These are phyloP conservation scores for Testicularia cyperi DNA, from an alignment of 1,284 basidiomycete genomes.

Conservation along the genomic window DNA sequence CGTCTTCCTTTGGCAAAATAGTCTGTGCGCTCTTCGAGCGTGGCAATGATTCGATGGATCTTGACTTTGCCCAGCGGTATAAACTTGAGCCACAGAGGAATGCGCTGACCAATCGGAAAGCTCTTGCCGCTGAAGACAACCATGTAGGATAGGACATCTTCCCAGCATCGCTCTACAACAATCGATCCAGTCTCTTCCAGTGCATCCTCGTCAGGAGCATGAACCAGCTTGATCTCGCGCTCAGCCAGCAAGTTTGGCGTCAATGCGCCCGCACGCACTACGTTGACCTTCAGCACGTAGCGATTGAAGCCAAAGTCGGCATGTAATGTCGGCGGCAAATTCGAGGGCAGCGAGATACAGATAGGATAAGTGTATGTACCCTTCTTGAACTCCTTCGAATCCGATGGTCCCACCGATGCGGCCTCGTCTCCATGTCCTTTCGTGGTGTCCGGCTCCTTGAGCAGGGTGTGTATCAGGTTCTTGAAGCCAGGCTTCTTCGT, in stretches of 20 bases:
- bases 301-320: conserved; percentile 76
- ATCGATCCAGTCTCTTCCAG: conserved; percentile 76
- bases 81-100: conserved; percentile 79
- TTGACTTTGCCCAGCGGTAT: conserved; percentile 81
- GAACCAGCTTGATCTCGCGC: conserved; percentile 76
- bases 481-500: conserved; percentile 32
- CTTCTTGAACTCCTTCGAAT: conserved; percentile 87
- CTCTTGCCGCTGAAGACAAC: conserved; percentile 75
- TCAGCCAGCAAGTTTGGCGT: conserved; percentile 72
- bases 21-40: conserved; percentile 73
- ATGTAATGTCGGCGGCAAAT: conserved; percentile 76
- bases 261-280: conserved; percentile 80
- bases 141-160: conserved; percentile 78
- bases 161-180: conserved; percentile 88
- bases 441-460: conserved; percentile 32
- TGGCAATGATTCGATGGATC: conserved; percentile 74
- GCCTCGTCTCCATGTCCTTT: conserved; percentile 3
- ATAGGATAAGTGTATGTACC: conserved; percentile 93
- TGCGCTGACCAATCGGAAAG: conserved; percentile 70
- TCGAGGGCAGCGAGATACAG: conserved; percentile 79
- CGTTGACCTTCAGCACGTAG: conserved; percentile 80
- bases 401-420: conserved; percentile 55
- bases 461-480: conserved; percentile 33
- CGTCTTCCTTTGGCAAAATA: conserved; percentile 62
- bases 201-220: conserved; percentile 66